phyloP scores from a whole-genome alignment of 257 asterid genomes.

The Gardenia jasminoides region DNA sequence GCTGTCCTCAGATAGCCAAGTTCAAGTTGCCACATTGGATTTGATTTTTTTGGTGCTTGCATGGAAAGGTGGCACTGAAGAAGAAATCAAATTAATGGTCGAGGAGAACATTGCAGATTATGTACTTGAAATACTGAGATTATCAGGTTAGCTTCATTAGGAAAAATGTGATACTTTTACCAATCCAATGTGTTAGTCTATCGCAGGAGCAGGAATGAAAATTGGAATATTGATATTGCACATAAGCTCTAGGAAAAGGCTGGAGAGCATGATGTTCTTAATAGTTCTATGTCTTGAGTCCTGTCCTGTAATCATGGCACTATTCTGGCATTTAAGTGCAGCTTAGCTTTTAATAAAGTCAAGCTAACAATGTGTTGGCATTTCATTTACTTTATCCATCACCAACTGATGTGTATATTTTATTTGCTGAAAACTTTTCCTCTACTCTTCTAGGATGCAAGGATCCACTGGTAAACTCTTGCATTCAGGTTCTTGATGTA shows the following conservation, averaged over 20 bases:
- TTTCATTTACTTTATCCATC: not conserved
- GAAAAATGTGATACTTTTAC: not conserved
- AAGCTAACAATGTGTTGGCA: not conserved
- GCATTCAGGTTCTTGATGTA: conserved; percentile 79
- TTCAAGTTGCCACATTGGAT: conserved; percentile 77
- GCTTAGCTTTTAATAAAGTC: not conserved
- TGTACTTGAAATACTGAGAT: conserved; percentile 78
- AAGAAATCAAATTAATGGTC: conserved; percentile 56
- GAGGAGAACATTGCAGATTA: conserved; percentile 89
- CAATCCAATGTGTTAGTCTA: not conserved
- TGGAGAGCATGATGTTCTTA: not conserved
- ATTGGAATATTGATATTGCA: not conserved
- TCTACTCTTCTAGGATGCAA: conserved; percentile 53
- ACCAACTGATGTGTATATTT: too few species aligned
- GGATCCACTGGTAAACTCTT: conserved; percentile 72
- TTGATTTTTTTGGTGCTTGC: conserved; percentile 59
- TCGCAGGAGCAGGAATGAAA: not conserved
- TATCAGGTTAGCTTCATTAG: conserved; percentile 53
- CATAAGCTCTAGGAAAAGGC: not conserved
- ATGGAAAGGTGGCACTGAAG: conserved; percentile 43
- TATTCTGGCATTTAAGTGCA: not conserved
- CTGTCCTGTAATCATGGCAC: not conserved
- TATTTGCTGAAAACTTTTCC: not conserved
- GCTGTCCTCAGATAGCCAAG: conserved; percentile 88
- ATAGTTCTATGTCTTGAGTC: not conserved